Conservation (phyloP, 2,329 filamentous ascomycete genomes). For the Pseudogymnoascus sp. region DNA sequence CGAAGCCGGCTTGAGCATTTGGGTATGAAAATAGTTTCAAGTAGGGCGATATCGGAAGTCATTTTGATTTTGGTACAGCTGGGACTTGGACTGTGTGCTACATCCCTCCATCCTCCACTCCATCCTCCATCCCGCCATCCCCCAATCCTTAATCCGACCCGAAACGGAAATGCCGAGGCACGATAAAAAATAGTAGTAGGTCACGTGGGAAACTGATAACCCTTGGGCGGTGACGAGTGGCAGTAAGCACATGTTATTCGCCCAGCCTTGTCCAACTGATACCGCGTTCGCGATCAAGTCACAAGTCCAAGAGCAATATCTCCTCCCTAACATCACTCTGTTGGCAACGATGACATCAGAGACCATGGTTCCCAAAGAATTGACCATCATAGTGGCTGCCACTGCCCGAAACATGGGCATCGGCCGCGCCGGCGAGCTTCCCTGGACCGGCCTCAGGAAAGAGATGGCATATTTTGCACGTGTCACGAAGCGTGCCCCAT, state of each 20-base stretch:
- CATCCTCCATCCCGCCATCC: background rate
- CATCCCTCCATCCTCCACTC: background rate
- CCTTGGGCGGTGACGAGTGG: background rate
- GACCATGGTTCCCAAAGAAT: constrained; percentile 34
- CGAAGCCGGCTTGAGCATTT: background rate
- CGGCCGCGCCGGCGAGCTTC: constrained; percentile 67
- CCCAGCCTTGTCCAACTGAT: background rate
- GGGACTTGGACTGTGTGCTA: background rate
- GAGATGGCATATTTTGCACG: constrained; percentile 96
- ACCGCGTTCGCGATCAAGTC: background rate
- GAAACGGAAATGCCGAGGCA: background rate
- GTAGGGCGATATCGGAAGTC: background rate
- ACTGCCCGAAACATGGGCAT: constrained; percentile 83
- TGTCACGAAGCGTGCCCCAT: constrained; percentile 62
- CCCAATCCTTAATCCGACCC: background rate
- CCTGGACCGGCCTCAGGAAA: constrained; percentile 79
- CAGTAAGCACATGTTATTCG: background rate
- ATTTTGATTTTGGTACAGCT: background rate
- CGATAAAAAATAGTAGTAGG: background rate
- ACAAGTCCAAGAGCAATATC: background rate
- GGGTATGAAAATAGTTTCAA: background rate
- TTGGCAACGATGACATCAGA: background rate
- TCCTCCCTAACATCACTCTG: background rate
- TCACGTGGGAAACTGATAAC: background rate
- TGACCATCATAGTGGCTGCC: constrained; percentile 91